Evolutionary conservation across 306 rosid genomes (phyloP), one percentile per base, ranked within the genome.

Genomic region (Comarum palustre): DNA sequence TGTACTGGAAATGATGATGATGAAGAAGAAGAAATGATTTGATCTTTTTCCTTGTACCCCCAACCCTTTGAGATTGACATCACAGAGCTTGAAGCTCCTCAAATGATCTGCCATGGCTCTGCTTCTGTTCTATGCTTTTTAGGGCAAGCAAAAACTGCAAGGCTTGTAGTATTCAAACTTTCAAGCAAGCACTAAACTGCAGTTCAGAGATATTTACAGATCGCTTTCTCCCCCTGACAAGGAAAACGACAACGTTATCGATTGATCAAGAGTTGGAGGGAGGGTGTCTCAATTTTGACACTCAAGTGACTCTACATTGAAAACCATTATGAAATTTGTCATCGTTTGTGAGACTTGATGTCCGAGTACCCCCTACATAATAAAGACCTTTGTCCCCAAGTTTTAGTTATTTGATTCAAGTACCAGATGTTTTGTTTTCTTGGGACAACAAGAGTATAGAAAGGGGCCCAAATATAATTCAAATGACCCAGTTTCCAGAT

Each of bases 371-470:
- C 31, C 61, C 68, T 36, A 29, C 22, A 60, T 60, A 60, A 60
- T 31, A 59, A 59, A 60, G 20, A 60, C 66, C 20, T 60, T 60
- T 22, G 66, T 31, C 66, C 38, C 62, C 66, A 58, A 19, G 4
- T 31, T 55, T 58, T 57, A 29, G 54, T 25, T 25, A 46, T 51
- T 51, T 29, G 19, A 31, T 60, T 29, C 14, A 59, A 59, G 65
- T 29, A 29, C 39, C 39, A 59, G 1, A 24, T 14, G n/a, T 15
- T 27, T 27, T 55, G 61, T 7, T 24, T 39, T 36, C 1, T 11
- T 57, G 48, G 57, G 81, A 72, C 41, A 81, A 84, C 74, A 73
- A 63, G 72, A 59, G 48, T 69, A 41, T 1, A 24, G 12, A 20
- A 47, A 38, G 39, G 77, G 78, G 50, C 41, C 77, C 69, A 79